Conservation (phyloP, 768 basidiomycete species). For the Tulasnella sp. region DNA sequence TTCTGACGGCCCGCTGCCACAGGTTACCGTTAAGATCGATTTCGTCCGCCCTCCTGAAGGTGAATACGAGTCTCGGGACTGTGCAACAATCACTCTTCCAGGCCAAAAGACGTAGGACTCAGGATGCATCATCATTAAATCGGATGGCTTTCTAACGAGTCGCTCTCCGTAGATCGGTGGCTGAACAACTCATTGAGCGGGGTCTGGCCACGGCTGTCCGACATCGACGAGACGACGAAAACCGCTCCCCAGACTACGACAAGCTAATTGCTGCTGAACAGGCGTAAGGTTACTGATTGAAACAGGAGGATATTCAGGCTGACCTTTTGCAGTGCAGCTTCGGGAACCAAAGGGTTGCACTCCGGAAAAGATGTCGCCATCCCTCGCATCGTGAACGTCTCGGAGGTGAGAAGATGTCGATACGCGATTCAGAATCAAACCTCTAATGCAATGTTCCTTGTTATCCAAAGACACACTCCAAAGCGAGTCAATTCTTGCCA, state of each 20-base stretch:
- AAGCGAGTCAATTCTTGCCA: conserved; percentile 81
- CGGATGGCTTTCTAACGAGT: not conserved
- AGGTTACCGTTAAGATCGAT: conserved; percentile 55
- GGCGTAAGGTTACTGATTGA: conserved; percentile 44
- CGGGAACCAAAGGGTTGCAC: conserved; percentile 78
- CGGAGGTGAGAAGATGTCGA: conserved; percentile 52
- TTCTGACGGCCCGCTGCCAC: not conserved
- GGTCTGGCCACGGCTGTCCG: conserved; percentile 84
- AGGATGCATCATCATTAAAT: not conserved
- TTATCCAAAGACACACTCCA: conserved; percentile 48
- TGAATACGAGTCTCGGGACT: conserved; percentile 89
- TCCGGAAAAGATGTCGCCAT: conserved; percentile 81
- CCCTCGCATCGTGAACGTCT: conserved; percentile 79
- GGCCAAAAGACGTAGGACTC: conserved; percentile 63
- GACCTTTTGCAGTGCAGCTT: conserved; percentile 49
- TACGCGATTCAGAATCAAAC: not conserved
- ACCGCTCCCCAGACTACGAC: conserved; percentile 92
- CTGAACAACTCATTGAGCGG: conserved; percentile 89
- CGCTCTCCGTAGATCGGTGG: conserved; percentile 57
- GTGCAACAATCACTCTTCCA: conserved; percentile 80
- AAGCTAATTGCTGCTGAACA: conserved; percentile 94
- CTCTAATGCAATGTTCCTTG: not conserved
- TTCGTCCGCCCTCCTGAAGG: conserved; percentile 88
- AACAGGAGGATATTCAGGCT: conserved; percentile 20
- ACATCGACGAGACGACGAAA: conserved; percentile 91